Evolutionary conservation across 805 yeast genomes (phyloP).

Genomic region (Ogataea trehalophila): DNA sequence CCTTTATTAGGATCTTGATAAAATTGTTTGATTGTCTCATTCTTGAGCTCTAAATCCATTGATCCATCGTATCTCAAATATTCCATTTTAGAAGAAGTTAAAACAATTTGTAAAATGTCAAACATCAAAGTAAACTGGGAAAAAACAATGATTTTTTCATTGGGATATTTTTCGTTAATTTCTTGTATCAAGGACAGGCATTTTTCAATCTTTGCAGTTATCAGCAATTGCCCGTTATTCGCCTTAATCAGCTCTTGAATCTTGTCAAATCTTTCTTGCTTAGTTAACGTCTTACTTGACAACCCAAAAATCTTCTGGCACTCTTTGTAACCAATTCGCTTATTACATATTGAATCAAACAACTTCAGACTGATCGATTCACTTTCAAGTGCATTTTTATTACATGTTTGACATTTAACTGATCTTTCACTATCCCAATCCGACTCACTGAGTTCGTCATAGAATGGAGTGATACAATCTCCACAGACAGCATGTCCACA

Average conservation of each 20-base stretch:
- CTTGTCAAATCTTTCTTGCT: conserved; percentile 22
- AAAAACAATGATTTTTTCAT: conserved; percentile 77
- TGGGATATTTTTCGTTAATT: conserved; percentile 45
- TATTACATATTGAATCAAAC: conserved; percentile 43
- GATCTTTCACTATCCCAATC: conserved; percentile 28
- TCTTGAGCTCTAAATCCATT: conserved; percentile 67
- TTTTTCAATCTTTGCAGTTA: conserved; percentile 68
- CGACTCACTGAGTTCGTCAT: conserved; percentile 37
- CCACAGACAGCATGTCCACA: conserved; percentile 79
- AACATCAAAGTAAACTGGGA: conserved; percentile 82
- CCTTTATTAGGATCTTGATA: conserved; percentile 46
- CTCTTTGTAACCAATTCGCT: conserved; percentile 23
- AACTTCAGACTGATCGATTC: conserved; percentile 43
- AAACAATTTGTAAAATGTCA: conserved; percentile 53
- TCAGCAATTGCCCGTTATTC: conserved; percentile 40
- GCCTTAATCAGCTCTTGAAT: conserved; percentile 25
- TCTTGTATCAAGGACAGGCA: conserved; percentile 52
- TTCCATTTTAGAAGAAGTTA: conserved; percentile 42
- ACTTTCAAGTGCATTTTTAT: conserved; percentile 31
- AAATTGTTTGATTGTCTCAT: conserved; percentile 58
- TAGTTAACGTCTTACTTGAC: conserved; percentile 20
- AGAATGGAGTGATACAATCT: conserved; percentile 50
- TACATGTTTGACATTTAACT: conserved; percentile 57
- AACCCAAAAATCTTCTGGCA: conserved; percentile 20
- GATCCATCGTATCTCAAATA: conserved; percentile 75